Conservation (phyloP, 306 rosid species). For the Quercus bicolor region DNA sequence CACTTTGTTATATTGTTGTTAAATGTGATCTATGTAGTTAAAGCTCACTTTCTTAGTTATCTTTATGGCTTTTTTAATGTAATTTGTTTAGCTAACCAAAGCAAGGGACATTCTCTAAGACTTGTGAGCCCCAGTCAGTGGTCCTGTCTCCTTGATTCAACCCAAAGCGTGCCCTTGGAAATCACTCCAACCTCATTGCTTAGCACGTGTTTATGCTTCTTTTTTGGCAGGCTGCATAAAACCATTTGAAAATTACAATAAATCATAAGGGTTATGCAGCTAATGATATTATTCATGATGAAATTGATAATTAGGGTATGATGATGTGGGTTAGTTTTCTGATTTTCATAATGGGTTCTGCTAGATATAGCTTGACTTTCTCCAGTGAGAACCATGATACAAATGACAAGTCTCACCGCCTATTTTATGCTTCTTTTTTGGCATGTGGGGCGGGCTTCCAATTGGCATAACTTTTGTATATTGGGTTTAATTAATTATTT, state of each 20-base stretch:
- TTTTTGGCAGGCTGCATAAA: conserved; percentile 32
- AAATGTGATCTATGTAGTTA: conserved; percentile 25
- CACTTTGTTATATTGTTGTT: conserved; percentile 31
- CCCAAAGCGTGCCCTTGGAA: conserved; percentile 92
- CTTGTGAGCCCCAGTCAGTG: conserved; percentile 61
- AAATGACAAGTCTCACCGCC: not conserved
- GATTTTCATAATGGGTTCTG: conserved; percentile 14
- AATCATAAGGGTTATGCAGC: conserved; percentile 21
- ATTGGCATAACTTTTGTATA: too few relatives aligned
- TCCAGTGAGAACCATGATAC: not conserved
- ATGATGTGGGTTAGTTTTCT: conserved; percentile 17
- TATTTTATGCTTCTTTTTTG: not conserved
- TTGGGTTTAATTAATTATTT: too few relatives aligned
- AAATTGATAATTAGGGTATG: conserved; percentile 24
- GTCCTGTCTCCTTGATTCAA: conserved; percentile 90
- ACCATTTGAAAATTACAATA: conserved; percentile 18
- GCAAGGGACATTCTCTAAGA: conserved; percentile 72
- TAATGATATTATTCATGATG: conserved; percentile 53
- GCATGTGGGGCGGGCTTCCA: too few relatives aligned
- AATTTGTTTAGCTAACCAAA: conserved; percentile 43
- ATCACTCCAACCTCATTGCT: conserved; percentile 67
- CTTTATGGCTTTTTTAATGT: conserved; percentile 13
- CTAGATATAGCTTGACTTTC: not conserved
- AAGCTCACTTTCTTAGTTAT: conserved; percentile 46
- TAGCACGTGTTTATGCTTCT: conserved; percentile 65